Conservation (phyloP, 192 early-diverging fungal species). For the Chytriomyces confervae region DNA sequence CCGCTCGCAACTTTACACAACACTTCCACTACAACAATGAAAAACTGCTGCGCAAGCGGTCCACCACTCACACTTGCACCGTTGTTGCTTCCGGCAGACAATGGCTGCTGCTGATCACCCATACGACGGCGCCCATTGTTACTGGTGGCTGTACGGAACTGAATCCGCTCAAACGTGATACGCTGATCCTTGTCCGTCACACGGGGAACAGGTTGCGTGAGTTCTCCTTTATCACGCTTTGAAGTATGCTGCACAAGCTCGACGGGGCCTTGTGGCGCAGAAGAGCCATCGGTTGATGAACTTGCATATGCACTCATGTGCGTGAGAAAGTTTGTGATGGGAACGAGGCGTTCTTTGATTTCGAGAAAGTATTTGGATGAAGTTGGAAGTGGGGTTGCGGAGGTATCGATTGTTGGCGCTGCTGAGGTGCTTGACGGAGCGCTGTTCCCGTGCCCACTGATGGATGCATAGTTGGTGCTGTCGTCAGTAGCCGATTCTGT, state of each 20-base stretch:
- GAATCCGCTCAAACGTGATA: constrained; percentile 81
- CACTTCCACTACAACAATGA: constrained; percentile 80
- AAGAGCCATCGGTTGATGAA: constrained; percentile 42
- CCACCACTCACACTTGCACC: not conserved
- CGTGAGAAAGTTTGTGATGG: constrained; percentile 72
- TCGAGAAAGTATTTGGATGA: constrained; percentile 67
- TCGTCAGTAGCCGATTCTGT: constrained; percentile 24
- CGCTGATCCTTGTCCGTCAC: constrained; percentile 14
- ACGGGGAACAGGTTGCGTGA: constrained; percentile 62
- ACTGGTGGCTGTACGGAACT: constrained; percentile 96
- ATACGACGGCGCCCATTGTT: constrained; percentile 93
- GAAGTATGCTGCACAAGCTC: constrained; percentile 88
- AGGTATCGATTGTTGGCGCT: no score
- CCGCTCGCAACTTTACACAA: constrained; percentile 64
- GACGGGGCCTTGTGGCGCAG: constrained; percentile 55
- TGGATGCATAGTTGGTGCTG: not conserved
- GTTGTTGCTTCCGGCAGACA: not conserved
- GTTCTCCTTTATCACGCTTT: constrained; percentile 95
- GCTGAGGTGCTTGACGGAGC: no score
- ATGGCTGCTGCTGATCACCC: not conserved
- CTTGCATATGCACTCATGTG: constrained; percentile 78
- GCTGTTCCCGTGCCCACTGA: constrained; percentile 10
- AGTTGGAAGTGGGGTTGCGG: no score
- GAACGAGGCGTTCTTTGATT: constrained; percentile 53
- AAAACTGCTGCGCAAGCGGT: constrained; percentile 85